phyloP scores from a whole-genome alignment of 1,139 yeast genomes.

The Ashbya aceris region DNA sequence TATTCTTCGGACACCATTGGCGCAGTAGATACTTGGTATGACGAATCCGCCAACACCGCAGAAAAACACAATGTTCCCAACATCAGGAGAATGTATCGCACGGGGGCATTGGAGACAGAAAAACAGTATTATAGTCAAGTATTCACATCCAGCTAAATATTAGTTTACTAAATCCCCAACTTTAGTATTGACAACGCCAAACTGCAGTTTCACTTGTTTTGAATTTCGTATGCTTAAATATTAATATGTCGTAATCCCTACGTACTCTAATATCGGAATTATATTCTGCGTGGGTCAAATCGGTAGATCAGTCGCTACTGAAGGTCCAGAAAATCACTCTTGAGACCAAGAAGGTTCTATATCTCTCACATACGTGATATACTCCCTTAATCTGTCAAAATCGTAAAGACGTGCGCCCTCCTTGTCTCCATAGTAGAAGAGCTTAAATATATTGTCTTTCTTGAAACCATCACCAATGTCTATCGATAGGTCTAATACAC shows the following conservation, averaged over 20 bases:
- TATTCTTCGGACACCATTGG: conserved; percentile 19
- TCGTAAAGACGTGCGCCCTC: conserved; percentile 13
- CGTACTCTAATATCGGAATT: no score
- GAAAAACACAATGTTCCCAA: conserved; percentile 27
- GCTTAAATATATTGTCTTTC: conserved; percentile 24
- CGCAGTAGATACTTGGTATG: conserved; percentile 23
- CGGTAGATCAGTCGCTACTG: no score
- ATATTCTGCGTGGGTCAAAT: no score
- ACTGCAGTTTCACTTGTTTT: no score
- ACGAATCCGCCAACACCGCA: conserved; percentile 22
- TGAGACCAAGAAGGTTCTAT: conserved; percentile 28
- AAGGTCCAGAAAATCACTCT: no score
- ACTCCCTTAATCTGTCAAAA: conserved; percentile 18
- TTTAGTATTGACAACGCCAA: no score
- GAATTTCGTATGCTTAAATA: no score
- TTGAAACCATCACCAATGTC: conserved; percentile 28
- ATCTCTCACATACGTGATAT: conserved; percentile 26
- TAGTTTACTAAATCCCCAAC: no score
- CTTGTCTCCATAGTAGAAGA: conserved; percentile 27
- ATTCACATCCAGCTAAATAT: no score
- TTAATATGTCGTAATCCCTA: no score
- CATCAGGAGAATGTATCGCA: conserved; percentile 23
- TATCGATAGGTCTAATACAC: conserved; percentile 40
- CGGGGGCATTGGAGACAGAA: conserved; percentile 22
- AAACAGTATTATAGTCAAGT: conserved; percentile 15